Percentiles rank a stretch among this genome's conserved stretches.
Evolutionary conservation across 306 rosid genomes (phyloP).

Genomic region (Lathyrus oleraceus): DNA sequence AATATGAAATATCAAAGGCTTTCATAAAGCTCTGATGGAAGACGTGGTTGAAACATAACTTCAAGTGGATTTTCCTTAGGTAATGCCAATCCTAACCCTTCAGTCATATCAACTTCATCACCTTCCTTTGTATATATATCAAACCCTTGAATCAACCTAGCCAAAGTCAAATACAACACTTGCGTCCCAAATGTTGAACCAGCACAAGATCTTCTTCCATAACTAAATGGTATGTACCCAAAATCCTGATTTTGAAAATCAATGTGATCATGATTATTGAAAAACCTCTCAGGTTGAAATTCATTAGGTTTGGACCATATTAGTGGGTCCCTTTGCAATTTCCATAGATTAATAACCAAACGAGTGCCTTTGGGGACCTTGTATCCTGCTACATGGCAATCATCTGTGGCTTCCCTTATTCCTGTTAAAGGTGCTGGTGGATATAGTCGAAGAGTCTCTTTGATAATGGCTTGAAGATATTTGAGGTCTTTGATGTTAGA

Average conservation of each 20-base stretch:
- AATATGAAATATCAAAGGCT: slow-evolving; percentile 10
- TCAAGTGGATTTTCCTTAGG: slow-evolving; percentile 40
- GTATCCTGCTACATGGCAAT: slow-evolving; percentile 39
- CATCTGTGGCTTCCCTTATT: slow-evolving; percentile 42
- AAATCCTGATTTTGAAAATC: slow-evolving; percentile 31
- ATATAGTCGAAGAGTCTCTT: slow-evolving; percentile 51
- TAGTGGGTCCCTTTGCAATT: slow-evolving; percentile 43
- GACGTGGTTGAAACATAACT: slow-evolving; percentile 42
- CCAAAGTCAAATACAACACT: slow-evolving; percentile 44
- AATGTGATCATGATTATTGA: slow-evolving; percentile 6
- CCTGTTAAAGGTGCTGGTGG: slow-evolving; percentile 58
- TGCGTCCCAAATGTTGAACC: slow-evolving; percentile 42
- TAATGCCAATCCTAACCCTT: slow-evolving; percentile 48
- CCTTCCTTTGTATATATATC: slow-evolving; percentile 6
- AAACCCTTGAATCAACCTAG: slow-evolving; percentile 52
- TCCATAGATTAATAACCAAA: slow-evolving; percentile 44
- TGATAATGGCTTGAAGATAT: slow-evolving; percentile 43
- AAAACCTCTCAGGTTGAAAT: slow-evolving; percentile 48
- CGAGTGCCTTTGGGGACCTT: slow-evolving; percentile 44
- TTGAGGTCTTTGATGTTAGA: slow-evolving; percentile 36
- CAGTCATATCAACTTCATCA: slow-evolving; percentile 40
- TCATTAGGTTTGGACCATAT: slow-evolving; percentile 45
- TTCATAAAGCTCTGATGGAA: slow-evolving; percentile 40
- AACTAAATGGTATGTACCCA: slow-evolving; percentile 43
- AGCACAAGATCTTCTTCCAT: slow-evolving; percentile 52